A percentile compares a stretch with the other conserved stretches of the same genome.
Evolutionary conservation across 2,329 filamentous ascomycete genomes (phyloP).

Genomic region (Dactylonectria macrodidyma): DNA sequence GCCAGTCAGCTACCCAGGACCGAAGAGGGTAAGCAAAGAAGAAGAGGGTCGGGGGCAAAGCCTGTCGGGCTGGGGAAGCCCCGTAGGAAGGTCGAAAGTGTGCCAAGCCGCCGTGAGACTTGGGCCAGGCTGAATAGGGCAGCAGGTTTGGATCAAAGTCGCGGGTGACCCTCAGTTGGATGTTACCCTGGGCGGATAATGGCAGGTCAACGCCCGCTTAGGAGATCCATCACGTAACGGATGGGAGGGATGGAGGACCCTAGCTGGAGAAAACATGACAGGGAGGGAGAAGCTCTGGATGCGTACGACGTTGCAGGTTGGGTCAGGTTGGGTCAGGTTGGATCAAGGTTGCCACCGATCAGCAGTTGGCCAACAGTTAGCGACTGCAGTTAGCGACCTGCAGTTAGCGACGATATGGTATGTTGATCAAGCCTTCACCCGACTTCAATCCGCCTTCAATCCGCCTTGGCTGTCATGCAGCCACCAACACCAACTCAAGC

Average conservation of each 20-base stretch:
- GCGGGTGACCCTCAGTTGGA: slow-evolving; percentile 2
- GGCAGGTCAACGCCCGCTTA: slow-evolving; percentile 25
- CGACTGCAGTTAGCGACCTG: too few species aligned
- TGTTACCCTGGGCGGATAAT: slow-evolving; percentile 34
- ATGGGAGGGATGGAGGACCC: slow-evolving; percentile 14
- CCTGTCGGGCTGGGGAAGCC: not conserved
- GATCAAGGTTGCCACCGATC: slow-evolving; percentile 21
- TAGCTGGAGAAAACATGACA: not conserved
- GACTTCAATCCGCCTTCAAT: too few species aligned
- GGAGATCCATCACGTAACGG: slow-evolving; percentile 44
- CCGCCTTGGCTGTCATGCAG: not conserved
- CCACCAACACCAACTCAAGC: not conserved
- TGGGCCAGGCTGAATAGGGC: slow-evolving; percentile 42
- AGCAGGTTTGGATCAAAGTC: slow-evolving; percentile 28
- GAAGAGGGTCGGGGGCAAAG: too few species aligned
- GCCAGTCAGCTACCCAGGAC: too few species aligned
- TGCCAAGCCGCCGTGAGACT: slow-evolving; percentile 23
- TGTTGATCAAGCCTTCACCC: too few species aligned
- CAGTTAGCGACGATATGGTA: too few species aligned
- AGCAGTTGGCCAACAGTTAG: slow-evolving; percentile 22
- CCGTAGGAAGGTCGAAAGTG: not conserved
- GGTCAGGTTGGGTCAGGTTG: not conserved
- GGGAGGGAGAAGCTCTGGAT: too few species aligned
- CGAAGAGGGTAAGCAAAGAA: not conserved
- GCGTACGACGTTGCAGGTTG: too few species aligned